Evolutionary conservation across 2,329 filamentous ascomycete genomes (phyloP), one percentile per base, ranked within the genome.

Genomic region (Colletotrichum cereale): DNA sequence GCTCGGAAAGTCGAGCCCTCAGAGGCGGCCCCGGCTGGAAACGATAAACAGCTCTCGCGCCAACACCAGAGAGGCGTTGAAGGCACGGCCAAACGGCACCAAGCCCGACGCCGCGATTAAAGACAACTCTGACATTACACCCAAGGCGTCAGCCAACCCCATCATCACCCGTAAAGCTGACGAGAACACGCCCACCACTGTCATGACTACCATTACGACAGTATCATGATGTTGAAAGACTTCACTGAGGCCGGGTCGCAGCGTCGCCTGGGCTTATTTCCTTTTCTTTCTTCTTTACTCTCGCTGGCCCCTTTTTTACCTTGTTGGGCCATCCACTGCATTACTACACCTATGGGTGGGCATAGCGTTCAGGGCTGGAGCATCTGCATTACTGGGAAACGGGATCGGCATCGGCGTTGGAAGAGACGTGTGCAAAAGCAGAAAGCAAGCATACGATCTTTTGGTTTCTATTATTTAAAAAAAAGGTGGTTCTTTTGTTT

Each of bases 31-130:
- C 5, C 84, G 82, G 75, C 78, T 87, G 44, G 81, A 84, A 68
- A 87, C 85, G 12, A 87, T 87, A 24, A 71, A 80, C 61, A 86
- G 85, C 78, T 83, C 82, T 24, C 80, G 83, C 48, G 78, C 78
- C 31, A 74, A 74, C 38, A 76, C 75, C 69, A 78, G 75, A 53
- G 76, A 77, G 29, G 75, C 77, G 58, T 72, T 76, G 58, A 79
- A 78, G 21, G 80, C 47, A 60, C 71, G 63, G 44, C 71, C 71
- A 24, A 73, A 67, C 29, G 72, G 72, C 60, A 71, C 62, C 48
- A 73, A 55, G 56, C 62, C 73, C 42, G 29, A 55, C 6, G 52
- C 38, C 24, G 47, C 24, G 18, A 21, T 26, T 1, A 71, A 63
- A 31, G 65, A 68, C 29, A 40, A 36, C 44, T 69, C 68, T 53